These are phyloP conservation scores for Chlamydomonas asymmetrica DNA, from an alignment of 139 green algal genomes.

Conservation along the genomic window DNA sequence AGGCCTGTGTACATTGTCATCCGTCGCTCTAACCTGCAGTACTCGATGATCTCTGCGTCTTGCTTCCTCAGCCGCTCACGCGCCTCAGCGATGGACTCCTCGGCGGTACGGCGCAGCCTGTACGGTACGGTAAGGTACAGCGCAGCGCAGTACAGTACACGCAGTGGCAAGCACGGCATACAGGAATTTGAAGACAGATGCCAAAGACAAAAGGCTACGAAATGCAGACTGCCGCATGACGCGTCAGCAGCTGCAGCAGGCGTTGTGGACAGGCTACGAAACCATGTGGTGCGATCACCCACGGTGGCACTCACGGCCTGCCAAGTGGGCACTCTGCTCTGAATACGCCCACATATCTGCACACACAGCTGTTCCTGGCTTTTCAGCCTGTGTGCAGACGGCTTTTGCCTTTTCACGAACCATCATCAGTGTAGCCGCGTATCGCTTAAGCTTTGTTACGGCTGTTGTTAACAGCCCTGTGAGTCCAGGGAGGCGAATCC, in stretches of 20 bases:
- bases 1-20: too few species aligned
- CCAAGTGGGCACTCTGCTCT: too few species aligned
- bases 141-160: background rate
- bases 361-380: background rate
- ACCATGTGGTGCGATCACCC: too few species aligned
- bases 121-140: conserved; percentile 10
- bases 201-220: too few species aligned
- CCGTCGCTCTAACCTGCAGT: too few species aligned
- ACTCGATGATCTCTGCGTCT: conserved; percentile 11
- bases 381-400: background rate
- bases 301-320: too few species aligned
- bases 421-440: background rate
- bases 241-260: conserved; percentile 9
- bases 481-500: background rate
- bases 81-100: conserved; percentile 25
- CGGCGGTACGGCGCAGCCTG: conserved; percentile 22
- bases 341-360: too few species aligned
- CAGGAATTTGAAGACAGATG: too few species aligned
- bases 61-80: conserved; percentile 22
- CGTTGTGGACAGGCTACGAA: too few species aligned
- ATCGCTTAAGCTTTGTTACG: background rate
- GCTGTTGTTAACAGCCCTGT: background rate
- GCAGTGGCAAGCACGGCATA: background rate
- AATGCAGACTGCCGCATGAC: background rate
- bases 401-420: background rate